Percentiles rank a stretch among this genome's conserved stretches.
Conservation (phyloP, 345 rosid species). For the Eutrema japonicum region DNA sequence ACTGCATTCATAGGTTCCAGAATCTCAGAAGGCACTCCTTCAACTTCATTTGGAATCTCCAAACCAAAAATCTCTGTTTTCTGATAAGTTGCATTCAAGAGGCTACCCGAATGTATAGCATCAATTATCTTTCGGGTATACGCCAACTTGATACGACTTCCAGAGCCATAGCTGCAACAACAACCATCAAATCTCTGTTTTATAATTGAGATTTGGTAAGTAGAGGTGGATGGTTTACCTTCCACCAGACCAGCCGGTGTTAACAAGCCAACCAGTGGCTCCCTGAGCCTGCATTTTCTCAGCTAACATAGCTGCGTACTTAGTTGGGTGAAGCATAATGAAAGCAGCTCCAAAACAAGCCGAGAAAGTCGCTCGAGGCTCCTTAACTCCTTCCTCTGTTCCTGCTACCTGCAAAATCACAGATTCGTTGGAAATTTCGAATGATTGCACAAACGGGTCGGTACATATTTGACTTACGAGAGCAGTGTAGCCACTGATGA, state of each 20-base stretch:
- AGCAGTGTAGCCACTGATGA: constrained; percentile 99
- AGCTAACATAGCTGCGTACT: constrained; percentile 94
- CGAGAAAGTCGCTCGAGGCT: constrained; percentile 93
- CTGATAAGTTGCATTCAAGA: constrained; percentile 63
- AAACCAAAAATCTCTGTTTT: constrained; percentile 83
- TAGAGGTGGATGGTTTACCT: constrained; percentile 54
- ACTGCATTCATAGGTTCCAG: constrained; percentile 85
- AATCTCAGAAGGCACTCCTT: constrained; percentile 88
- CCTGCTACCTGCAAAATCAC: constrained; percentile 71
- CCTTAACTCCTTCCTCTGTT: constrained; percentile 94
- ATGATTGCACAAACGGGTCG: too few species aligned
- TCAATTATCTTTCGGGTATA: constrained; percentile 91
- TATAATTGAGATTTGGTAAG: not conserved
- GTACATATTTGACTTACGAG: constrained; percentile 50
- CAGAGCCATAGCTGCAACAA: constrained; percentile 72
- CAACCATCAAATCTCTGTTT: too few species aligned
- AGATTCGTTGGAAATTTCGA: not conserved
- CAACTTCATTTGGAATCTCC: constrained; percentile 73
- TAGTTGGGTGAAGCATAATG: constrained; percentile 96
- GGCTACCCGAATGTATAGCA: constrained; percentile 86
- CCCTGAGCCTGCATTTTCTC: constrained; percentile 97
- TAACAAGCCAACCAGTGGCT: constrained; percentile 97
- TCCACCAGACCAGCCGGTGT: constrained; percentile 99
- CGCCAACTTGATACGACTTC: constrained; percentile 78
- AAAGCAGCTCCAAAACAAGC: constrained; percentile 99